A percentile compares a stretch with the other conserved stretches of the same genome.
These are phyloP conservation scores for Trichothecium roseum DNA, from an alignment of 2,329 filamentous ascomycete species.

Conservation along the genomic window DNA sequence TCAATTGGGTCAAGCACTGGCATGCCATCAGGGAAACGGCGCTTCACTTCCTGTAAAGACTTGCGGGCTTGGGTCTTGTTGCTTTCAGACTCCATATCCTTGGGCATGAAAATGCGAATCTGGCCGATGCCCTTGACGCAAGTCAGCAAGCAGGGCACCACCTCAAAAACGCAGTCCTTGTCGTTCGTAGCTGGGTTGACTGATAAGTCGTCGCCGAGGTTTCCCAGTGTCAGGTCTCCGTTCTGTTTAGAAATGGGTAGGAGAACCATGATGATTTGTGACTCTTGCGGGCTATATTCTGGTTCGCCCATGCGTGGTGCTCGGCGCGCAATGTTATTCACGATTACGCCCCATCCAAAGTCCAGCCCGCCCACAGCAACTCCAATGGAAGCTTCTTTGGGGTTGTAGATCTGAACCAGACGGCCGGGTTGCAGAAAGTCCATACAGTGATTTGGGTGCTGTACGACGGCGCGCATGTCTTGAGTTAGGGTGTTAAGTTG, in stretches of 20 bases:
- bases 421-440: conserved; percentile 83
- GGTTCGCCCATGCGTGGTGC: conserved; percentile 56
- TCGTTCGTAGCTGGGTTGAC: conserved; percentile 13
- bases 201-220: too few species aligned
- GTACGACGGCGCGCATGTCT: conserved; percentile 86
- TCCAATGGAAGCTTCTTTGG: conserved; percentile 32
- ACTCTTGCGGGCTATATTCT: conserved; percentile 63
- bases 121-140: conserved; percentile 80
- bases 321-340: conserved; percentile 60
- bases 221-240: conserved; percentile 29
- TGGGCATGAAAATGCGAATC: conserved; percentile 73
- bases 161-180: conserved; percentile 16
- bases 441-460: conserved; percentile 77
- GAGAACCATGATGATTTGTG: conserved; percentile 74
- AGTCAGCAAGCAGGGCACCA: conserved; percentile 72
- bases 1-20: conserved; percentile 86
- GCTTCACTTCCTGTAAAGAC: conserved; percentile 66
- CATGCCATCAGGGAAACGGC: conserved; percentile 85
- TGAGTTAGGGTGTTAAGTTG: conserved; percentile 74
- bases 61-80: conserved; percentile 59
- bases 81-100: conserved; percentile 53
- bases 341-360: conserved; percentile 90
- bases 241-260: conserved; percentile 47
- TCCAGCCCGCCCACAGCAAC: conserved; percentile 38
- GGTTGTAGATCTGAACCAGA: conserved; percentile 74